Evolutionary conservation across 805 yeast species (phyloP), one percentile per base, ranked within the genome.

Genomic region (Trichomonascus vanleenenianus): DNA sequence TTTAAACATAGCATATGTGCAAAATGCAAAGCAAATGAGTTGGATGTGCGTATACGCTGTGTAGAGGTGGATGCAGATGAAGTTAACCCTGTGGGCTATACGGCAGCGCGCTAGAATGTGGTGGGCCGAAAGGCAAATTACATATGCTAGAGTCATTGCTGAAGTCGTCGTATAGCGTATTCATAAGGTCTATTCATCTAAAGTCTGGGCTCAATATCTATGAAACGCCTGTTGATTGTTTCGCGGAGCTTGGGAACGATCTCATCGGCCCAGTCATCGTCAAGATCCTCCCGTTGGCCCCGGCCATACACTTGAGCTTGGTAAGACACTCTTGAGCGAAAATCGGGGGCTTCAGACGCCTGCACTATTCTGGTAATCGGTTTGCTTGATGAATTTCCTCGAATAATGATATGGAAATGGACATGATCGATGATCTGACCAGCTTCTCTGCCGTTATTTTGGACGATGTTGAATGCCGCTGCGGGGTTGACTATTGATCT

Each of bases 391-490:
- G 42, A 40, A 15, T 39, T 19, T 2, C 40, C 47, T 40, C 97
- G 71, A 10, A 96, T 94, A 14, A 91, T 84, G 16, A 91, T 61
- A 59, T 91, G 97, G 14, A 93, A 82, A 59, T 91, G 97, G n/a
- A 91, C 72, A 63, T 91, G 97, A 9, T 95, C 95, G 1, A 91
- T 81, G 7, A 87, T 77, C 61, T 91, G 97, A 2, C 97, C 97
- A 1, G 96, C 89, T 30, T 82, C 89, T 0, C 82, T 80, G 0
- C 97, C 97, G 61, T 91, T 66, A 54, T 66, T 66, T 44, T 65
- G 70, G 11, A 66, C 59, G 10, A 66, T 51, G 42, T 66, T 66
- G 54, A 55, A 63, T 11, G 55, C 52, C 2, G 50, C 56, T 3
- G 54, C 44, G 9, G 40, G 10, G 32, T 11, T 14, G 12, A 39